Percentiles rank a stretch among this genome's conserved stretches.
phyloP scores from a whole-genome alignment of 108 stramenopile species.

The Pseudonitzschia pungens region DNA sequence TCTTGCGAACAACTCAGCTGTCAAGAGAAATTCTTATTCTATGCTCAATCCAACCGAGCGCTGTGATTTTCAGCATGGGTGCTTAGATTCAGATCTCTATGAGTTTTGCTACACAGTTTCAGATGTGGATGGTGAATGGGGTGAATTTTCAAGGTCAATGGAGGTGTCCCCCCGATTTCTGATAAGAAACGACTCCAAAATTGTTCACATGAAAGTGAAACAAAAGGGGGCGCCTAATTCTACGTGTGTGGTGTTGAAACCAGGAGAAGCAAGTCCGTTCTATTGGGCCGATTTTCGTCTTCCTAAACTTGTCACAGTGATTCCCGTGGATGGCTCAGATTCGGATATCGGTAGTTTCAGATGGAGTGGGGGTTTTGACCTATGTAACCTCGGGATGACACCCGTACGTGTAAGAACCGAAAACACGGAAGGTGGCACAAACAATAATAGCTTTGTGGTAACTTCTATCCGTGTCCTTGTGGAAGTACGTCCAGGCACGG shows the following conservation, averaged over 20 bases:
- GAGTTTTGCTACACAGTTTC: slow-evolving; percentile 65
- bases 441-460: slow-evolving; percentile 2
- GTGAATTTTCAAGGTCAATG: slow-evolving; percentile 62
- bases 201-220: slow-evolving; percentile 53
- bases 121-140: slow-evolving; percentile 63
- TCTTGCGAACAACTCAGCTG: not conserved
- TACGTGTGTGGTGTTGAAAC: slow-evolving; percentile 31
- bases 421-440: not conserved
- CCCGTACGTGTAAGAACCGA: slow-evolving; percentile 48
- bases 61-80: slow-evolving; percentile 17
- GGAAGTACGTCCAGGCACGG: slow-evolving; percentile 66
- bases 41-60: slow-evolving; percentile 7
- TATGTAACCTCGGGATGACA: slow-evolving; percentile 60
- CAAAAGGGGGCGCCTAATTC: slow-evolving; percentile 57
- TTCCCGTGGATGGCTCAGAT: slow-evolving; percentile 25
- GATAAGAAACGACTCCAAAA: slow-evolving; percentile 56
- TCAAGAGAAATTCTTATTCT: slow-evolving; percentile 17
- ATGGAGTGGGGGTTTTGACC: slow-evolving; percentile 81
- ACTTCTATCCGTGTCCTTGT: slow-evolving; percentile 35
- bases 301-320: slow-evolving; percentile 57
- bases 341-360: slow-evolving; percentile 20
- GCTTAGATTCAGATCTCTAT: slow-evolving; percentile 38
- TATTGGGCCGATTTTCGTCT: slow-evolving; percentile 65
- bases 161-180: slow-evolving; percentile 60
- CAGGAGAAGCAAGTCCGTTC: slow-evolving; percentile 51